These are phyloP conservation scores for Fusarium buharicum DNA, from an alignment of 2,329 filamentous ascomycete species.

Conservation along the genomic window DNA sequence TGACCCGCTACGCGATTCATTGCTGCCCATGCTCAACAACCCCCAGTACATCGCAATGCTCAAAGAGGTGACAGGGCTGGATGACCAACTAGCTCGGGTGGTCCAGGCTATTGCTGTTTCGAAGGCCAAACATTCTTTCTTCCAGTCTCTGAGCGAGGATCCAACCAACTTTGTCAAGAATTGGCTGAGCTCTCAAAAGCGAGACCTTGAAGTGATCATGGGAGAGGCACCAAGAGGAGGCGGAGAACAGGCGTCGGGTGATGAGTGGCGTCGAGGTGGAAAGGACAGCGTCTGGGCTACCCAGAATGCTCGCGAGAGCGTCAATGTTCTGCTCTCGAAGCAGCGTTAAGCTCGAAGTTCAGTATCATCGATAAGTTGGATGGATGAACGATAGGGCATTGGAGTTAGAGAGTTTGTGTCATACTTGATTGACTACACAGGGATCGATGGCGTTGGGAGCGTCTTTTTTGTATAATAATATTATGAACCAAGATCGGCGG, in stretches of 20 bases:
- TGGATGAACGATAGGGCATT: constrained; percentile 11
- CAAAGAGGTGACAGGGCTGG: constrained; percentile 78
- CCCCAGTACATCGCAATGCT: constrained; percentile 77
- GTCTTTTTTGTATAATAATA: constrained; percentile 45
- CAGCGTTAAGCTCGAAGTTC: constrained; percentile 50
- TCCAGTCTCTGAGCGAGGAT: constrained; percentile 79
- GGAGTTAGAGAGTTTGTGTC: constrained; percentile 41
- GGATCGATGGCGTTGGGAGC: constrained; percentile 43
- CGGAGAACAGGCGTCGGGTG: constrained; percentile 64
- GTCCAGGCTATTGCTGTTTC: constrained; percentile 85
- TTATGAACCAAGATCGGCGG: constrained; percentile 35
- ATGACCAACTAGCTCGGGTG: constrained; percentile 86
- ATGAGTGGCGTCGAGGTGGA: constrained; percentile 75
- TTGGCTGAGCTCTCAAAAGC: constrained; percentile 91
- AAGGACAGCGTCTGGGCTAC: constrained; percentile 66
- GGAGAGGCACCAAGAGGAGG: constrained; percentile 79
- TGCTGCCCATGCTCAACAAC: constrained; percentile 73
- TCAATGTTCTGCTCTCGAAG: constrained; percentile 68
- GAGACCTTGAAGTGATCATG: constrained; percentile 87
- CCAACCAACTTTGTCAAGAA: constrained; percentile 84
- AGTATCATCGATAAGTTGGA: constrained; percentile 4
- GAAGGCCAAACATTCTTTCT: constrained; percentile 91
- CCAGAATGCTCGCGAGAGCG: constrained; percentile 69
- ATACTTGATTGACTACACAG: constrained; percentile 35
- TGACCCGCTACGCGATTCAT: constrained; percentile 78